Evolutionary conservation across 2,329 filamentous ascomycete genomes (phyloP), one percentile per base, ranked within the genome.

Genomic region (Penicillium sp.): DNA sequence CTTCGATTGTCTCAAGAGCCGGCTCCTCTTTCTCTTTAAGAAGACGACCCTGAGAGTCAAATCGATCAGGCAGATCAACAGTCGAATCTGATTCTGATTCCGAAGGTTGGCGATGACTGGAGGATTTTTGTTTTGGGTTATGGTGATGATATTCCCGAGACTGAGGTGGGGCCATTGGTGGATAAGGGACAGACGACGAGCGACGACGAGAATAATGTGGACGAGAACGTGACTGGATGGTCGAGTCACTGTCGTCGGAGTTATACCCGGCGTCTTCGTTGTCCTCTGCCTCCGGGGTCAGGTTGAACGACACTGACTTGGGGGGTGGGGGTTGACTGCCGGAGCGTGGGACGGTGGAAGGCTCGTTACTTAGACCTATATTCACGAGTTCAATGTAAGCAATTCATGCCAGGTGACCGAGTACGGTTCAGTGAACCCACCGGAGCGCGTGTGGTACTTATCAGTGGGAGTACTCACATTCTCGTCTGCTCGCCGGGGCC

Each of bases 391-490:
- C 6, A 16, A 5, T 18, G 26, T 63, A 46, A 62, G 53, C 26
- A 21, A 28, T 42, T 47, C 6, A 15, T 39, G 10, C 34, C 47
- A 23, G n/a, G 39, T 21, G 31, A 36, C 47, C 38, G 29, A 16
- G 28, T 42, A 46, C 42, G 49, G 52, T 58, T 60, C 58, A 53
- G 46, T 56, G 57, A 70, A 77, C 74, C 68, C 74, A 77, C 74
- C 74, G 72, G 74, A 66, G 60, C 66, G 58, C 62, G 60, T 60
- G 61, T 65, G 68, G 62, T 68, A 61, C 64, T 69, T 63, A 65
- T 70, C 65, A 66, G 64, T 63, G 65, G 66, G 58, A 69, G 69
- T 68, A 78, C 76, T 79, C 75, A 79, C 77, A 76, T 78, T 79
- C 65, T 79, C 76, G 67, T 78, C 75, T 53, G 69, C 71, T 59